phyloP scores from a whole-genome alignment of 1,284 basidiomycete genomes.

The Ganoderma lingzhi region DNA sequence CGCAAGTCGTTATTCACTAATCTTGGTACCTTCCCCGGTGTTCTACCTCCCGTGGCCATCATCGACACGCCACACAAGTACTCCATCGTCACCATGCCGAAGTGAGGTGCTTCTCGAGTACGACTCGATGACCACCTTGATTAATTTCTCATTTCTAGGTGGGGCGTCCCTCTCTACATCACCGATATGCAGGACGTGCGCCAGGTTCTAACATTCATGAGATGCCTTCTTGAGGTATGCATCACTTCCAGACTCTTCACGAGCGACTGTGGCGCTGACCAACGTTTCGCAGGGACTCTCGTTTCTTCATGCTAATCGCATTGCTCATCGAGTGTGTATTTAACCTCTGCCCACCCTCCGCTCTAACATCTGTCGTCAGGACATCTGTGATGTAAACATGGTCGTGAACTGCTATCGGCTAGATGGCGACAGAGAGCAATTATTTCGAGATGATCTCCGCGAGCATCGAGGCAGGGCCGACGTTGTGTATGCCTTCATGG shows the following conservation, averaged over 20 bases:
- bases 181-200: neutral
- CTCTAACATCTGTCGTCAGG: neutral
- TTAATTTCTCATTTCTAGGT: neutral
- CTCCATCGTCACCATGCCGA: neutral
- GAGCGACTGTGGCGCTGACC: no score
- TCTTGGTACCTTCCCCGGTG: constrained; percentile 6
- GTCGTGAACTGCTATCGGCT: constrained; percentile 11
- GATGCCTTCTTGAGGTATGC: neutral
- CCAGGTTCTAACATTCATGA: neutral
- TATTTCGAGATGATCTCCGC: constrained; percentile 1
- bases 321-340: neutral
- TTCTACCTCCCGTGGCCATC: constrained; percentile 6
- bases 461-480: constrained; percentile 8
- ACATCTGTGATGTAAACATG: constrained; percentile 14
- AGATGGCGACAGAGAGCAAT: neutral
- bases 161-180: neutral
- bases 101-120: neutral
- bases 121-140: neutral
- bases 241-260: neutral
- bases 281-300: neutral
- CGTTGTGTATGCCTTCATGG: constrained; percentile 8
- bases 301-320: neutral
- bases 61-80: neutral
- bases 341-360: no score
- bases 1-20: neutral